These are phyloP conservation scores for Herpetomonas samuelpessoai DNA, from an alignment of 208 protist genomes.

Conservation along the genomic window DNA sequence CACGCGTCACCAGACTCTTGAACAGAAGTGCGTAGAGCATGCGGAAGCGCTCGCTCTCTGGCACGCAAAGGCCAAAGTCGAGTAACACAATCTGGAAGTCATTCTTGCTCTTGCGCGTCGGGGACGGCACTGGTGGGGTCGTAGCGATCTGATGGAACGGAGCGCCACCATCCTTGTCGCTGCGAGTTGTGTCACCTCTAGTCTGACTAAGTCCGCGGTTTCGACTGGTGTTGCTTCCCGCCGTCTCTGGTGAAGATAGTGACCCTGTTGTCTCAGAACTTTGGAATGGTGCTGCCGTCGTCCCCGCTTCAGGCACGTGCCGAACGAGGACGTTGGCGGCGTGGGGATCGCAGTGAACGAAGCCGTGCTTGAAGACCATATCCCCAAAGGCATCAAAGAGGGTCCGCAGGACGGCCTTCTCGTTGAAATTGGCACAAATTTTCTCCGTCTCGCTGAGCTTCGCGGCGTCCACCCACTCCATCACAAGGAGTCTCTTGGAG, in stretches of 20 bases:
- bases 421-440: constrained; percentile 52
- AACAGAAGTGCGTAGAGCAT: constrained; percentile 80
- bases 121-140: background rate
- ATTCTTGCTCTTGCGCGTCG: constrained; percentile 7
- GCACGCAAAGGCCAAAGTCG: constrained; percentile 78
- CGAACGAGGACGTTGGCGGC: constrained; percentile 92
- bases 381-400: constrained; percentile 88
- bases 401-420: constrained; percentile 39
- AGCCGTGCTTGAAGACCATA: constrained; percentile 94
- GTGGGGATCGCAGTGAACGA: constrained; percentile 94
- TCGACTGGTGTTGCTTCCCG: too few relatives aligned
- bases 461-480: constrained; percentile 92
- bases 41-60: constrained; percentile 68
- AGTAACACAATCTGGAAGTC: constrained; percentile 68
- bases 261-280: too few relatives aligned
- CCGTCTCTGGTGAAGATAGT: too few relatives aligned
- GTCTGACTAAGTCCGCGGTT: too few relatives aligned
- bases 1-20: constrained; percentile 66
- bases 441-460: constrained; percentile 67
- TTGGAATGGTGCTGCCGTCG: background rate
- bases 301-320: constrained; percentile 9
- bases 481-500: constrained; percentile 72
- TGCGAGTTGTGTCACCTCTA: too few relatives aligned
- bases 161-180: background rate
- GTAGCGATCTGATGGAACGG: background rate